These are phyloP conservation scores for Adansonia grandidieri DNA, from an alignment of 441 rosid species.

Conservation along the genomic window DNA sequence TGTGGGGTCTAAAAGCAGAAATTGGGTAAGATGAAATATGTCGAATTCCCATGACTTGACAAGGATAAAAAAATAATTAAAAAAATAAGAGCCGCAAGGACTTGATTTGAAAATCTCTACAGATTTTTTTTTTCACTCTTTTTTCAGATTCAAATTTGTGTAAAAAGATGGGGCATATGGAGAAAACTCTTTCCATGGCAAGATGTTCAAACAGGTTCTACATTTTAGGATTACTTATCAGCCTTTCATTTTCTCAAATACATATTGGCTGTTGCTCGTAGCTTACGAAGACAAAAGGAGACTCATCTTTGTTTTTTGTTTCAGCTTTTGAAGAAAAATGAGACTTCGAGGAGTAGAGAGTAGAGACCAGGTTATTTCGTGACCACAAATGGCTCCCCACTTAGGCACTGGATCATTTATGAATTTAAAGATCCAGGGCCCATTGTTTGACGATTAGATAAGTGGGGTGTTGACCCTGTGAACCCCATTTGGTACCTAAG, in stretches of 20 bases:
- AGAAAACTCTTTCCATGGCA: background rate
- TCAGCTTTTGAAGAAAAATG: background rate
- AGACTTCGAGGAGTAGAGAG: background rate
- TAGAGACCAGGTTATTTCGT: background rate
- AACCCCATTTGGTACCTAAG: background rate
- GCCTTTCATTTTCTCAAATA: background rate
- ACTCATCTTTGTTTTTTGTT: background rate
- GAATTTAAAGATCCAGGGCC: background rate
- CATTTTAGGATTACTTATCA: background rate
- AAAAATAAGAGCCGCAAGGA: background rate
- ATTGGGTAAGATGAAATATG: background rate
- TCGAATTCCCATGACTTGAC: background rate
- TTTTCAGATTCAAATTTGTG: background rate
- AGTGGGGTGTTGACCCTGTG: background rate
- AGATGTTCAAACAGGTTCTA: background rate
- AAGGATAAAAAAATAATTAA: background rate
- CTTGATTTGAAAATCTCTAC: background rate
- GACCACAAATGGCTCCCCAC: background rate
- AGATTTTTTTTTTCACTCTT: background rate
- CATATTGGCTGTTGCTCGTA: background rate
- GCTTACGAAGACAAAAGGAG: background rate
- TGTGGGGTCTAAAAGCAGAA: background rate
- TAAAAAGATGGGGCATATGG: background rate
- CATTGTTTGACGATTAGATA: background rate
- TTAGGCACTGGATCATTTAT: background rate